Evolutionary conservation across 306 rosid genomes (phyloP), one percentile per base, ranked within the genome.

Genomic region (Ammopiptanthus mongolicus): DNA sequence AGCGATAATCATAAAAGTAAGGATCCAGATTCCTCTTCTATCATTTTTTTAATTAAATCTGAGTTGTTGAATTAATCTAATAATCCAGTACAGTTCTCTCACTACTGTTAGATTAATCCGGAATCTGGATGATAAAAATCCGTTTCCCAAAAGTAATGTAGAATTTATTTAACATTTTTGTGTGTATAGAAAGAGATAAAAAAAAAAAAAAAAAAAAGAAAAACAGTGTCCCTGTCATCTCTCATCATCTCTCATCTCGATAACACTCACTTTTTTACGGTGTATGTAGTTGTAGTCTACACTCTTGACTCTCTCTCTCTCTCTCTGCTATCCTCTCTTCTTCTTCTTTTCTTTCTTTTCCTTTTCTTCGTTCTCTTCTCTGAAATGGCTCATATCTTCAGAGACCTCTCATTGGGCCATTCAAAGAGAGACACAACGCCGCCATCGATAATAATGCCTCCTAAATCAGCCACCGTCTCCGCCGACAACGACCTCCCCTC

Each of bases 321-420:
- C 78, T 48, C 59, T 71, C 44, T 67, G 36, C 36, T 29, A 34
- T 56, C 51, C 51, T 48, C 36, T 41, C 36, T 57, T 22, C 29
- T 47, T 59, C 76, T 70, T 48, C 58, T 62, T 71, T 44, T 64
- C 62, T 41, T 48, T 57, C 46, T 19, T 3, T 41, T 10, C 3
- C 2, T 41, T 3, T 39, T 39, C 25, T 19, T 12, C 7, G 66
- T 17, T 70, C 36, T 31, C 2, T 17, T 58, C 44, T 50, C 77
- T 18, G 50, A 86, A 78, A 92, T 90, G 96, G 96, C 97, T 86
- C 93, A 87, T 41, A 93, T 95, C 83, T 95, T 95, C 85, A 79
- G 97, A 65, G 99, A 92, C 81, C 93, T 92, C 9, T 87, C 93
- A 1, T 80, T 92, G 80, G 98, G 97, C 86, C 96, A 91, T 21